phyloP scores from a whole-genome alignment of 805 yeast genomes.

The Candida germanica region DNA sequence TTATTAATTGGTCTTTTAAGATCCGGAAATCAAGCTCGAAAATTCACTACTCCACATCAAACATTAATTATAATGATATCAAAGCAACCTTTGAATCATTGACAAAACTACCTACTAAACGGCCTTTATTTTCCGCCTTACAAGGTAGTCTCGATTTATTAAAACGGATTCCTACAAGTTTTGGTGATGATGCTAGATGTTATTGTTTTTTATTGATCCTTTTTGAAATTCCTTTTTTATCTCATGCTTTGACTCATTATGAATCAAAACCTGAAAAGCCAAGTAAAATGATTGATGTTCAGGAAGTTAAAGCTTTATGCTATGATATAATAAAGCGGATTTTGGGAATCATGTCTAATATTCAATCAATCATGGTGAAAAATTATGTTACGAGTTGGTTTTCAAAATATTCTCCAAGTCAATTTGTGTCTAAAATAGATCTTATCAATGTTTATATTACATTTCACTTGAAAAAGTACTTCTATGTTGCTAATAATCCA shows the following conservation, averaged over 20 bases:
- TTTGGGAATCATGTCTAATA: conserved; percentile 63
- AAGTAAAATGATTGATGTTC: conserved; percentile 36
- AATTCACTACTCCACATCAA: conserved; percentile 43
- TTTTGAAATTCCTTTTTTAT: conserved; percentile 64
- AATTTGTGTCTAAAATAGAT: conserved; percentile 56
- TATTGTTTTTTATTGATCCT: conserved; percentile 62
- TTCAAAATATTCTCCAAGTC: conserved; percentile 38
- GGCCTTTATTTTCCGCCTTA: conserved; percentile 58
- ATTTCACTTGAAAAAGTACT: conserved; percentile 61
- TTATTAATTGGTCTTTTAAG: conserved; percentile 57
- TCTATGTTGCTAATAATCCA: conserved; percentile 36
- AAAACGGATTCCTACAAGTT: conserved; percentile 43
- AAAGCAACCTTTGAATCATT: conserved; percentile 45
- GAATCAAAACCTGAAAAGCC: conserved; percentile 10
- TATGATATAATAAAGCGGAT: conserved; percentile 68
- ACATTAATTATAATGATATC: conserved; percentile 49
- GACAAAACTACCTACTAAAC: conserved; percentile 52
- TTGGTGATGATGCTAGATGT: conserved; percentile 38
- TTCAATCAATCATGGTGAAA: conserved; percentile 33
- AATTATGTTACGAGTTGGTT: conserved; percentile 56
- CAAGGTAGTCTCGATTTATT: conserved; percentile 50
- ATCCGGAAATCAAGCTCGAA: conserved; percentile 21
- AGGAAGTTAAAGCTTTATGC: conserved; percentile 54
- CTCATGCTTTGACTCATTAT: conserved; percentile 41
- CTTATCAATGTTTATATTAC: conserved; percentile 73